Evolutionary conservation across 2,329 filamentous ascomycete genomes (phyloP), one percentile per base, ranked within the genome.

Genomic region (Alternaria consortialis): DNA sequence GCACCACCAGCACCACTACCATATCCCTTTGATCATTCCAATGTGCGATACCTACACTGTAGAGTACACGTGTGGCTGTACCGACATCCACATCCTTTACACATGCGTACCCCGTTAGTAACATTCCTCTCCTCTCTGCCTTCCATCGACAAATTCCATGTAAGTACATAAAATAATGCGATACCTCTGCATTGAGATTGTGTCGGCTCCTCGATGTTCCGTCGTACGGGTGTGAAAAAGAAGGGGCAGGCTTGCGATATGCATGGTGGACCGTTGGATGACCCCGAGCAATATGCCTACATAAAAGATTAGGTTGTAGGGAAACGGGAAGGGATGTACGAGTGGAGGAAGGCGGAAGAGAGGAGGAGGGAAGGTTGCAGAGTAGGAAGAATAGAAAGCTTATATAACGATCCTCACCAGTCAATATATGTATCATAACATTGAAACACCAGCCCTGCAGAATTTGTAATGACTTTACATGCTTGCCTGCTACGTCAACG

Each of bases 11-110:
- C 32, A 36, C 46, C 12, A 32, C 15, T 17, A 34, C 25, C 5
- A 20, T 9, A 15, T 17, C 15, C 17, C 29, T 9, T 2, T 20
- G 7, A 4, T 42, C 40, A 43, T 12, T 5, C 31, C 6, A 1
- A 56, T 56, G 43, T 56, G 53, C 43, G 25, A 56, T 4, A n/a
- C 39, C 9, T 56, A 56, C 44, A 29, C 12, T 1, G 44, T 56
- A 13, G 17, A 56, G n/a, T 56, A 48, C 13, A 17, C 13, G 17
- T 56, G 53, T 44, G 53, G 43, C 34, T 56, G 36, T 36, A 32
- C 40, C 8, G 6, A 17, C 2, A n/a, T 40, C 23, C 46, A 48
- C 32, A 47, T 37, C 42, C 25, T 13, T 1, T 50, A 31, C 11
- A 56, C 15, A 17, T 56, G 44, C 54, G 4, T 17, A 20, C 44